These are phyloP conservation scores for Exsudoporus frostii DNA, from an alignment of 768 basidiomycete genomes.

Conservation along the genomic window DNA sequence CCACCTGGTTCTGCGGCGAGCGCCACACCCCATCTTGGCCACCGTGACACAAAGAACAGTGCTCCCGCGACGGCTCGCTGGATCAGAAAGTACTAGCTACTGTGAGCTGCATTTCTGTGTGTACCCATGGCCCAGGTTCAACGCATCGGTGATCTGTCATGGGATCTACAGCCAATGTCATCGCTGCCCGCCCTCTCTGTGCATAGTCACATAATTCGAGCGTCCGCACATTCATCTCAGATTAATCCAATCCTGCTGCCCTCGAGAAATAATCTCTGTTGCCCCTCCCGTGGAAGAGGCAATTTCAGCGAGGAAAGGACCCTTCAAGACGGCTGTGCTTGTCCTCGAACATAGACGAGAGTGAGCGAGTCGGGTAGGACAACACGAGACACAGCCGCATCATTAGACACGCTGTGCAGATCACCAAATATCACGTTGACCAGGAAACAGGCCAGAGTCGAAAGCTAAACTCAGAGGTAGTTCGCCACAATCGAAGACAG, in stretches of 20 bases:
- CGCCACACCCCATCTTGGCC: not conserved
- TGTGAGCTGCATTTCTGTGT: constrained; percentile 31
- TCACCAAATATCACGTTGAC: constrained; percentile 5
- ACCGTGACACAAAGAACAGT: not conserved
- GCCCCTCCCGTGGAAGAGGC: constrained; percentile 41
- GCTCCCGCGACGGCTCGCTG: constrained; percentile 31
- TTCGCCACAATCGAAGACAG: constrained; percentile 15
- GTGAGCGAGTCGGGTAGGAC: constrained; percentile 10
- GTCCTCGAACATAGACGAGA: constrained; percentile 13
- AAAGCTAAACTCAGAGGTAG: constrained; percentile 22
- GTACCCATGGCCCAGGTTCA: constrained; percentile 31
- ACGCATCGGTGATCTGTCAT: constrained; percentile 12
- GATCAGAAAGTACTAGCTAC: constrained; percentile 16
- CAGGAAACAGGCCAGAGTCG: constrained; percentile 19
- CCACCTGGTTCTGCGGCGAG: constrained; percentile 26
- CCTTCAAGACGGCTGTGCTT: constrained; percentile 9
- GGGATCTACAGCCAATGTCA: constrained; percentile 2
- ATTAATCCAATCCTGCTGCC: constrained; percentile 32
- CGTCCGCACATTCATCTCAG: constrained; percentile 12
- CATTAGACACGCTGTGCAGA: constrained; percentile 9
- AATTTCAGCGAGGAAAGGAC: constrained; percentile 35
- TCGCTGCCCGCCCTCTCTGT: constrained; percentile 21
- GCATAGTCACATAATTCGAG: constrained; percentile 12
- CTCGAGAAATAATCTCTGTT: constrained; percentile 62
- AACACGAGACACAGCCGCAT: constrained; percentile 8